phyloP scores from a whole-genome alignment of 148 eudicot genomes.

The Camellia lanceoleosa region DNA sequence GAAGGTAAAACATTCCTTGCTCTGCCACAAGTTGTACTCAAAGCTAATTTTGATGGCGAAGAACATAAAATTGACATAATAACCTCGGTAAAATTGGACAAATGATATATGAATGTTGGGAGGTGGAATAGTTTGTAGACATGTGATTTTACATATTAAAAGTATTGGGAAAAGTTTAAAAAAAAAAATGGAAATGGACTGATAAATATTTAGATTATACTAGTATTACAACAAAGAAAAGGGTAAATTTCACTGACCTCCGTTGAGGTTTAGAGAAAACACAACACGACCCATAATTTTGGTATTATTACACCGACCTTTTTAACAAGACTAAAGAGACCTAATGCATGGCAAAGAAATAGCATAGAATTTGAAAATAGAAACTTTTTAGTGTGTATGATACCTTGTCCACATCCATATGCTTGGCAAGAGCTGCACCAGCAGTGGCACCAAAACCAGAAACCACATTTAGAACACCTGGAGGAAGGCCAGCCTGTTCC shows the following conservation, averaged over 20 bases:
- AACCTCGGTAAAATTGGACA: neutral
- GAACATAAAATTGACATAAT: neutral
- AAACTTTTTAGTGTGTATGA: neutral
- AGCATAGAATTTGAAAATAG: neutral
- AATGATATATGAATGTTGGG: neutral
- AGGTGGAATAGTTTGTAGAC: neutral
- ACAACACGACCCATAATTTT: no score
- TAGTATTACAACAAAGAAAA: neutral
- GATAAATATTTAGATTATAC: neutral
- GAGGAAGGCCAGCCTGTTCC: slow-evolving; percentile 58
- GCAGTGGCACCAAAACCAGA: slow-evolving; percentile 67
- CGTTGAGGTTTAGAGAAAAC: no score
- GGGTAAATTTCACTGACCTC: no score
- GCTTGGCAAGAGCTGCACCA: slow-evolving; percentile 57
- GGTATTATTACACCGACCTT: no score
- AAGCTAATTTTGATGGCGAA: neutral
- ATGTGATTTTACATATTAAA: no score
- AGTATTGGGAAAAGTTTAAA: neutral
- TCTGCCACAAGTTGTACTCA: neutral
- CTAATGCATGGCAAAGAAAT: no score
- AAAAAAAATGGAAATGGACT: slow-evolving; percentile 4
- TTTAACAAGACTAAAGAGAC: no score
- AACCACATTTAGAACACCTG: slow-evolving; percentile 60
- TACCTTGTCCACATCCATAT: slow-evolving; percentile 72
- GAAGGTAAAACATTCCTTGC: neutral